Conservation (phyloP, 2,329 filamentous ascomycete genomes). For the Fusarium avenaceum region DNA sequence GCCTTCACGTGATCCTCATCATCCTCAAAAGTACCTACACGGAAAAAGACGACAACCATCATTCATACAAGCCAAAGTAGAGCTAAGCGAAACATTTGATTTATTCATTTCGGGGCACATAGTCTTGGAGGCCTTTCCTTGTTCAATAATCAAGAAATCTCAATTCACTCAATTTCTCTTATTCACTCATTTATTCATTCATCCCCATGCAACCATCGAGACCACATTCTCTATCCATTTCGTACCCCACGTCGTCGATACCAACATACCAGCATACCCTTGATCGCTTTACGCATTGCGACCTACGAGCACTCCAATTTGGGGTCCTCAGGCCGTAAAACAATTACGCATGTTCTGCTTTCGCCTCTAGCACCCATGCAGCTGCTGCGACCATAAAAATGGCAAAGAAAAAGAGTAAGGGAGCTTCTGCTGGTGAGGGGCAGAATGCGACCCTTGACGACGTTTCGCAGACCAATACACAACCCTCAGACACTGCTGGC, state of each 20-base stretch:
- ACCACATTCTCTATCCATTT: constrained; percentile 27
- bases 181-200: neutral
- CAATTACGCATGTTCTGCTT: constrained; percentile 5
- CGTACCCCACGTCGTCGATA: constrained; percentile 39
- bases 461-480: constrained; percentile 25
- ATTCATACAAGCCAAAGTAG: constrained; percentile 26
- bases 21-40: constrained; percentile 12
- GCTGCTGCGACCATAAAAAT: constrained; percentile 49
- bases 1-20: constrained; percentile 39
- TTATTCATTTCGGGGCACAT: neutral
- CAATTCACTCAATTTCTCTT: neutral
- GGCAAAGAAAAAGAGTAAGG: constrained; percentile 64
- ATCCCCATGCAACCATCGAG: constrained; percentile 28
- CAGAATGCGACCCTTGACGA: constrained; percentile 28
- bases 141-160: neutral
- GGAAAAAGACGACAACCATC: constrained; percentile 14
- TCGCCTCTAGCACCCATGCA: constrained; percentile 14
- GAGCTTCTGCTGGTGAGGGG: constrained; percentile 57
- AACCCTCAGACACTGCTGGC: constrained; percentile 15
- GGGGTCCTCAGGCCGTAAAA: neutral
- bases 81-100: neutral
- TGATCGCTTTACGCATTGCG: constrained; percentile 19
- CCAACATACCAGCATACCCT: constrained; percentile 19
- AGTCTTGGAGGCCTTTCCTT: neutral
- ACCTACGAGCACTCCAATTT: constrained; percentile 12